phyloP scores from a whole-genome alignment of 495 filamentous ascomycete species.

The Wilcoxina mikolae region DNA sequence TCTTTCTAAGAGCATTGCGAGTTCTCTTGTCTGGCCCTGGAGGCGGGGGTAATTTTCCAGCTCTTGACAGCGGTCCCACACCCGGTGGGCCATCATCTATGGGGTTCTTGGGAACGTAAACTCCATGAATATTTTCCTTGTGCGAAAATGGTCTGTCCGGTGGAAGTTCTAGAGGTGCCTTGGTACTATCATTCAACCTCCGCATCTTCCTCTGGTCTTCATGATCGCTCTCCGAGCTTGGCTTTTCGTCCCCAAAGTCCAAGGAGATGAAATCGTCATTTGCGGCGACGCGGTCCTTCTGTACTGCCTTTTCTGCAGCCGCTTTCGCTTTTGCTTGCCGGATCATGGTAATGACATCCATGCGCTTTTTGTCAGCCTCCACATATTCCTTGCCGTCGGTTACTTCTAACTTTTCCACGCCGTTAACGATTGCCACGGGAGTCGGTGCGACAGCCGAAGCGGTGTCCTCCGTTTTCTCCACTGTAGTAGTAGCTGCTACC shows the following conservation, averaged over 20 bases:
- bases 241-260: conserved; percentile 31
- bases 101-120: neutral
- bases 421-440: neutral
- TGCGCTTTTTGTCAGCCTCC: conserved; percentile 4
- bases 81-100: conserved; percentile 4
- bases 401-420: conserved; percentile 1
- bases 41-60: conserved; percentile 1
- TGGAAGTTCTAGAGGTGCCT: neutral
- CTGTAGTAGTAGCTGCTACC: neutral
- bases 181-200: conserved; percentile 4
- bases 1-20: neutral
- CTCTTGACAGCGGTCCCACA: neutral
- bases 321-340: conserved; percentile 33
- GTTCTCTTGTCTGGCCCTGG: neutral
- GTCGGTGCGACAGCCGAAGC: neutral
- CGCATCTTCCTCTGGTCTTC: conserved; percentile 30
- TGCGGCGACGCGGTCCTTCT: conserved; percentile 31
- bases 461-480: neutral
- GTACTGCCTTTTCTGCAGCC: conserved; percentile 15
- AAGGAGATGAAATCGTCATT: conserved; percentile 35
- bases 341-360: conserved; percentile 28
- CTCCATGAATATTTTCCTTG: conserved; percentile 1
- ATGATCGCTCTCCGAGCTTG: conserved; percentile 16
- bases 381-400: conserved; percentile 5
- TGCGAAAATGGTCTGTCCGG: neutral